These are phyloP conservation scores for Pezicula radicicola DNA, from an alignment of 2,329 filamentous ascomycete species.

Conservation along the genomic window DNA sequence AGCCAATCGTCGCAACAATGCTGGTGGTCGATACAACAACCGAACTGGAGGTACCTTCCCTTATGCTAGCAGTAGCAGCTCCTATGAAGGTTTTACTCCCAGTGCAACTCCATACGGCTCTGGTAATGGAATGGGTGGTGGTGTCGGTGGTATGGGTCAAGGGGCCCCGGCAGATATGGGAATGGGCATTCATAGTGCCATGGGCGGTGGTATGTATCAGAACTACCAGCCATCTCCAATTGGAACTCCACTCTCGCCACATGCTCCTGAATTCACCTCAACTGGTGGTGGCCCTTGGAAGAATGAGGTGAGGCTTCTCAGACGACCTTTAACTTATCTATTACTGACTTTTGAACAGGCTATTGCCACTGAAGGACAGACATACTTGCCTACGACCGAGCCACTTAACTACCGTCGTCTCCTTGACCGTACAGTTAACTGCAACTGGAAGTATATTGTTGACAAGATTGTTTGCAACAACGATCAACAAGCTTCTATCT, in stretches of 20 bases:
- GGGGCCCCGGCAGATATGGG: slow-evolving; percentile 13
- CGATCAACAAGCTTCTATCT: slow-evolving; percentile 98
- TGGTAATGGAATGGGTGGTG: slow-evolving; percentile 20
- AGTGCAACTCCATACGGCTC: slow-evolving; percentile 24
- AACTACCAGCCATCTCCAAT: slow-evolving; percentile 50
- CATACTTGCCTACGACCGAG: slow-evolving; percentile 83
- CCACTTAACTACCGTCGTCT: slow-evolving; percentile 95
- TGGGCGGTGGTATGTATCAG: slow-evolving; percentile 23
- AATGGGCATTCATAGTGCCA: slow-evolving; percentile 2
- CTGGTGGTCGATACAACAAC: slow-evolving; percentile 23
- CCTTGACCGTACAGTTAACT: slow-evolving; percentile 92
- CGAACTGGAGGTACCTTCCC: slow-evolving; percentile 21
- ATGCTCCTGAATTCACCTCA: slow-evolving; percentile 71
- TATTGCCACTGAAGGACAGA: slow-evolving; percentile 57
- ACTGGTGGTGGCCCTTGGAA: slow-evolving; percentile 32
- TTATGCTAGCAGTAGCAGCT: slow-evolving; percentile 30
- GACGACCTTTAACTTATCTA: slow-evolving; percentile 14
- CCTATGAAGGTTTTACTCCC: slow-evolving; percentile 29
- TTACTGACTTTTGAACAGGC: slow-evolving; percentile 36
- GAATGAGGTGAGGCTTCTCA: slow-evolving; percentile 24
- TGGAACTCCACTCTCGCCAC: slow-evolving; percentile 67
- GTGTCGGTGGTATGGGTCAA: slow-evolving; percentile 15
- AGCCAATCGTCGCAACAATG: slow-evolving; percentile 20
- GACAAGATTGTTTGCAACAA: slow-evolving; percentile 99
- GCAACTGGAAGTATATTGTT: slow-evolving; percentile 99